phyloP scores from a whole-genome alignment of 768 basidiomycete species.

The Suillus plorans region DNA sequence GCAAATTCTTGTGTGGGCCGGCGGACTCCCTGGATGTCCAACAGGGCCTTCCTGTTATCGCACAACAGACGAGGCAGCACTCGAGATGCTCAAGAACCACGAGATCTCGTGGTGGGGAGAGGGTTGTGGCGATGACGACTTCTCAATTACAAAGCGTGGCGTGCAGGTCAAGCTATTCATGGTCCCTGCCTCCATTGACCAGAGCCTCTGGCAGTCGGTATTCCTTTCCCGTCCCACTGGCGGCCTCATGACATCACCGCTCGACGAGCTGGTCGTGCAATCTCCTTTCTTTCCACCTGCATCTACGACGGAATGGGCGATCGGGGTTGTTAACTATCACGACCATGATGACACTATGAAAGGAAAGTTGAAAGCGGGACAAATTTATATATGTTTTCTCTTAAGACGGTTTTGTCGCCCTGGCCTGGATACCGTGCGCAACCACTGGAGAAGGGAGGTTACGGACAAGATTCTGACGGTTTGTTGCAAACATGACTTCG shows the following conservation, averaged over 20 bases:
- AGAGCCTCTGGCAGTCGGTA: conserved; percentile 3
- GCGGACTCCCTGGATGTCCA: not conserved
- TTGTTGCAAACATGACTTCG: not conserved
- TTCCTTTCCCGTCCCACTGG: not conserved
- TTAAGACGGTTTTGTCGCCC: not conserved
- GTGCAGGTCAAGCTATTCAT: conserved; percentile 6
- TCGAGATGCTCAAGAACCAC: not conserved
- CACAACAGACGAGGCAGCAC: not conserved
- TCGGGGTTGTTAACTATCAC: conserved; percentile 6
- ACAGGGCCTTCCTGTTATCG: not conserved
- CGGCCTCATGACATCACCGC: not conserved
- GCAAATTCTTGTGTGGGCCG: conserved; percentile 9
- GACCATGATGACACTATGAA: not conserved
- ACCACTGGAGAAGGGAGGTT: conserved; percentile 1
- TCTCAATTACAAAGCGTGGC: conserved; percentile 8
- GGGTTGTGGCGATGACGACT: conserved; percentile 2
- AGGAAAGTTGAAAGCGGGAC: not conserved
- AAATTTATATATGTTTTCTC: conserved; percentile 5
- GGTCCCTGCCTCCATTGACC: not conserved
- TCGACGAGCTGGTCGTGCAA: not conserved
- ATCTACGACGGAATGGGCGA: conserved; percentile 6
- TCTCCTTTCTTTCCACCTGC: conserved; percentile 1
- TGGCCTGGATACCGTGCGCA: not conserved
- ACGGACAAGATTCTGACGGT: not conserved
- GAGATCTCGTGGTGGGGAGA: conserved; percentile 5